Conservation (phyloP, 352 stramenopile genomes). For the Globisporangium nunn region DNA sequence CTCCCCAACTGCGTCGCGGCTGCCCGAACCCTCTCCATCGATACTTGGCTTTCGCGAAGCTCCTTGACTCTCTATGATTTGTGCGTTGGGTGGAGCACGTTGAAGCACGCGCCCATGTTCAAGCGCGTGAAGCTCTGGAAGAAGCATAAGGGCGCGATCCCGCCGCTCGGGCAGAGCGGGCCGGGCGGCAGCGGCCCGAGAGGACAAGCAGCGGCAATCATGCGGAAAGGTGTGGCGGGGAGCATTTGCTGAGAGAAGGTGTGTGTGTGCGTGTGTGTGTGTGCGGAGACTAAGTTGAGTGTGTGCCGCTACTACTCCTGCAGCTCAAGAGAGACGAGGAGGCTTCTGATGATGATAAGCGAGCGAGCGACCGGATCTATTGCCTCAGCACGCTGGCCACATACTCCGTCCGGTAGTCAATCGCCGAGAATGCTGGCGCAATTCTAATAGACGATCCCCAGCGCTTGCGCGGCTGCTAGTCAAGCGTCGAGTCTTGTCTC, state of each 20-base stretch:
- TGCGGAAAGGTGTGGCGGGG: conserved; percentile 48
- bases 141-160: conserved; percentile 78
- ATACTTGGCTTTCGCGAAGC: not conserved
- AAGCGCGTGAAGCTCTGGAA: conserved; percentile 86
- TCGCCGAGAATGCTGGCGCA: not conserved
- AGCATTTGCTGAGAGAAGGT: too few relatives aligned
- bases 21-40: not conserved
- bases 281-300: not conserved
- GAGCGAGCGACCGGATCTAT: too few relatives aligned
- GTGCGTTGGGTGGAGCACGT: conserved; percentile 35
- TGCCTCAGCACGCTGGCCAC: too few relatives aligned
- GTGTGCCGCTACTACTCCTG: not conserved
- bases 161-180: conserved; percentile 60
- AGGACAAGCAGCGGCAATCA: conserved; percentile 73
- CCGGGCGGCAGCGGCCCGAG: conserved; percentile 45
- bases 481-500: not conserved
- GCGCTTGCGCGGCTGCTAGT: not conserved
- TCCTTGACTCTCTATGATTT: conserved; percentile 16
- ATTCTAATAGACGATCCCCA: conserved; percentile 1
- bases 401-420: not conserved
- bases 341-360: conserved; percentile 20
- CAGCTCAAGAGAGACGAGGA: conserved; percentile 51
- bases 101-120: conserved; percentile 86
- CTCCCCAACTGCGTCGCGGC: conserved; percentile 20
- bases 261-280: too few relatives aligned